Base-by-base conservation (phyloP, 805 yeast species). In the Suhomyces tanzawaensis region DNA sequence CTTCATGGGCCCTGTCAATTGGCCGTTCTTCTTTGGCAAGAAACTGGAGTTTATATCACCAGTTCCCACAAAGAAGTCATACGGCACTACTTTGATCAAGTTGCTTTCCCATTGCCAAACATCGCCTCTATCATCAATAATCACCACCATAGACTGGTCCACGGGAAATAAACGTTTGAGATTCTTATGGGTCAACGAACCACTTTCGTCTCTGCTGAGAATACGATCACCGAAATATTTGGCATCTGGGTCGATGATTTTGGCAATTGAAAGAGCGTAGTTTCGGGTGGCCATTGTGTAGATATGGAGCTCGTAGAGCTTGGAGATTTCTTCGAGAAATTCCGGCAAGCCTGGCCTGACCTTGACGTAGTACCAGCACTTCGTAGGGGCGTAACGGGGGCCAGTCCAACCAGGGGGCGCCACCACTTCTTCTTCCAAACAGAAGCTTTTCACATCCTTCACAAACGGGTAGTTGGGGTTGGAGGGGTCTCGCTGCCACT, bases 91-190 rank as follows among this genome's bases (percentile, higher is more conserved):
- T 61, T 91, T 87, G 41, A 93, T 79, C 50, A 93, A 66, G 56
- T 93, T 90, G 9, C 84, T 81, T 48, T 88, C 85, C 99, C 99
- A 93, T 54, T 85, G 86, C 99, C 99, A 93, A 15, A 93, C 99
- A 60, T 93, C 99, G 3, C 97, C 99, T 57, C 99, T 76, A 60
- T 93, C 99, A 60, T 93, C 99, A 42, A 93, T 93, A 32, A 93
- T 82, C 2, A 86, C 93, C 22, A 93, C 99, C 95, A 93, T 85
- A 13, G 95, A 83, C 17, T 95, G 95, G 48, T 91, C 96, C 2
- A 91, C 95, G 0, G 99, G 99, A 52, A 93, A 93, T 39, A 93
- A 69, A 45, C 98, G 71, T 53, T 85, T 82, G 43, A 93, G 68
- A 25, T 91, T 86, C 56, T 93, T 93, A 48, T 86, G 95, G 2